Evolutionary conservation across 371 early-diverging fungal genomes (phyloP), one percentile per base, ranked within the genome.

Genomic region (Rhizopus microsporus): DNA sequence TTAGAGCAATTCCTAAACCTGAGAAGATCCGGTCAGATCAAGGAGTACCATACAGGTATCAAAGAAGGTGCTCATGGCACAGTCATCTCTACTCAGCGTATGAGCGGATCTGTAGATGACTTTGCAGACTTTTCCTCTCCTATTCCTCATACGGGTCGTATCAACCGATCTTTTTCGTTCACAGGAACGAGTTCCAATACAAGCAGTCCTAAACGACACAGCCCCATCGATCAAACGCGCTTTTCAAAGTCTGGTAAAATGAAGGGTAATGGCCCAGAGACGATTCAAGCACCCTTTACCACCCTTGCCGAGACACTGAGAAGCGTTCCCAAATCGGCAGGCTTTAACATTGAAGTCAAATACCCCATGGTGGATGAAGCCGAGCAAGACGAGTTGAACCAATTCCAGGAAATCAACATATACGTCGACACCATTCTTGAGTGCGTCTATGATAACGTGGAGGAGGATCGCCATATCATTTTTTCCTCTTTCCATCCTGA

Each of bases 321-420:
- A 81, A 77, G 78, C 17, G 89, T 94, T 6, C 96, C 97, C 0
- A 67, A 74, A 10, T 57, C 77, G 5, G 83, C 91, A 9, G 98
- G 96, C 7, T 94, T 97, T 63, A 96, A 98, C 61, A 90, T 99
- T 54, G 99, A 99, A 72, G 85, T 98, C 63, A 99, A 99, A 72
- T 98, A 98, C 63, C 97, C 98, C 0, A 87, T 90, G 84, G 72
- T 86, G 15, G 89, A 93, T 57, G 97, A 97, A 65, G 90, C 92
- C 10, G 92, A 93, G 70, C 78, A 77, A 29, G 88, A 86, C 39
- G 80, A 85, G 31, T 59, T 87, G 15, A 80, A 74, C 0, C 60
- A 65, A 37, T 81, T 72, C 42, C 86, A 85, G 51, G 98, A 97
- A 64, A 72, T 94, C 57, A 97, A 98, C 65, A 69, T 80, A 31